phyloP scores from a whole-genome alignment of 768 basidiomycete genomes.

The Leccinum imitatum region DNA sequence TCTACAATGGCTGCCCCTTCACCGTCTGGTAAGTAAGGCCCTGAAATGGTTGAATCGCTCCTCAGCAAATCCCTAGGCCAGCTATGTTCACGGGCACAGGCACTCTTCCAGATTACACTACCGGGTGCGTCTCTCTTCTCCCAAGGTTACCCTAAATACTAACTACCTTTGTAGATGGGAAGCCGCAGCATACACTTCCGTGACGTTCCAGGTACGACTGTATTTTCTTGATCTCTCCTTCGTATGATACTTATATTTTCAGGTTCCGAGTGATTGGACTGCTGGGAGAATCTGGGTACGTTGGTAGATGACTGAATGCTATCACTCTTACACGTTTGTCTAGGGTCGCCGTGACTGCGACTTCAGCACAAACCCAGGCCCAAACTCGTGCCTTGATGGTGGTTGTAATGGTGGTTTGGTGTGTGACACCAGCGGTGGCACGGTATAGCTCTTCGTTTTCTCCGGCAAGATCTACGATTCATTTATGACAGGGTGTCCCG shows the following conservation, averaged over 20 bases:
- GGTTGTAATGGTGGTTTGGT: slow-evolving; percentile 69
- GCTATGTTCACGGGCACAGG: slow-evolving; percentile 62
- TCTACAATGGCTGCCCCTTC: slow-evolving; percentile 63
- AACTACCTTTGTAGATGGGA: slow-evolving; percentile 31
- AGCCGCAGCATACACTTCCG: slow-evolving; percentile 28
- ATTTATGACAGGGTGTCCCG: slow-evolving; percentile 51
- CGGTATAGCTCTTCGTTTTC: slow-evolving; percentile 29
- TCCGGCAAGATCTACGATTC: not conserved
- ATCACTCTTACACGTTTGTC: not conserved
- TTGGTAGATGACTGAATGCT: not conserved
- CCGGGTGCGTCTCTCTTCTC: slow-evolving; percentile 41
- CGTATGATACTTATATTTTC: not conserved
- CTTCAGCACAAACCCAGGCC: slow-evolving; percentile 51
- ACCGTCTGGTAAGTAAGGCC: slow-evolving; percentile 57
- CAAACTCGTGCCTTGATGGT: slow-evolving; percentile 59
- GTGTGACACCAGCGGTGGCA: slow-evolving; percentile 47
- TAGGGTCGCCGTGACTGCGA: slow-evolving; percentile 59
- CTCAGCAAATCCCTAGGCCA: slow-evolving; percentile 37
- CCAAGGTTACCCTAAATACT: not conserved
- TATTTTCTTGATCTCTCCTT: not conserved
- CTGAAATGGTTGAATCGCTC: not conserved
- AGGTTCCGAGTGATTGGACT: slow-evolving; percentile 64
- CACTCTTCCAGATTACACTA: slow-evolving; percentile 41
- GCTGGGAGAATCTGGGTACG: slow-evolving; percentile 64
- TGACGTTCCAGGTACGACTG: slow-evolving; percentile 26